Evolutionary conservation across 768 basidiomycete genomes (phyloP).

Genomic region (Lactifluus volemus): DNA sequence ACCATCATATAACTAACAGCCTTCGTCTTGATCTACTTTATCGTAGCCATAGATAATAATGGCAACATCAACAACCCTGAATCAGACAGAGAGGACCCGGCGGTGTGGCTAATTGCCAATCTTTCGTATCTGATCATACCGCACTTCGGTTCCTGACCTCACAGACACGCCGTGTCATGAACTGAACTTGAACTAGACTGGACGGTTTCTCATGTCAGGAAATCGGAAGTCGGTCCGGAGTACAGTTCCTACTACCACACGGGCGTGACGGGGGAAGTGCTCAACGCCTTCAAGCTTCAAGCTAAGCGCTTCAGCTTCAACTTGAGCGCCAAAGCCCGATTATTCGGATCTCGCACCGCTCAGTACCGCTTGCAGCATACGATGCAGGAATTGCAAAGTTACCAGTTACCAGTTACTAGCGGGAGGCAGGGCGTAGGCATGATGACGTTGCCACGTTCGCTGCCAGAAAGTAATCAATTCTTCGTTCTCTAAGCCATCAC

Average conservation of each 20-base stretch:
- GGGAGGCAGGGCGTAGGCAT: not conserved
- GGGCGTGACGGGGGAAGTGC: not conserved
- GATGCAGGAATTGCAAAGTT: not conserved
- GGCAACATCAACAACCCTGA: not conserved
- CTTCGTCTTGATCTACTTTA: not conserved
- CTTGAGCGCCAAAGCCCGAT: not conserved
- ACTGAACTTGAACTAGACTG: not conserved
- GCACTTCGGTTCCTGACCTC: not conserved
- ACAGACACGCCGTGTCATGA: not conserved
- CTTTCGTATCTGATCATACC: not conserved
- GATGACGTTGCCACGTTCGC: not conserved
- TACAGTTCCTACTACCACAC: not conserved
- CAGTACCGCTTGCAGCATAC: not conserved
- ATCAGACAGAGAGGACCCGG: not conserved
- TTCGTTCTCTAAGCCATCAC: not conserved
- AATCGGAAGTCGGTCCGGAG: constrained; percentile 10
- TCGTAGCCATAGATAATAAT: not conserved
- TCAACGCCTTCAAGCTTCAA: not conserved
- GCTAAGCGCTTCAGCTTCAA: not conserved
- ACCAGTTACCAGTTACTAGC: not conserved
- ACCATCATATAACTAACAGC: not conserved
- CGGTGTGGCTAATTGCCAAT: not conserved
- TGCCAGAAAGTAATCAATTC: not conserved
- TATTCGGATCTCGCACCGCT: constrained; percentile 3
- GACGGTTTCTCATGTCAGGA: not conserved